phyloP scores from a whole-genome alignment of 495 filamentous ascomycete genomes.

The Aspergillus avenaceus region DNA sequence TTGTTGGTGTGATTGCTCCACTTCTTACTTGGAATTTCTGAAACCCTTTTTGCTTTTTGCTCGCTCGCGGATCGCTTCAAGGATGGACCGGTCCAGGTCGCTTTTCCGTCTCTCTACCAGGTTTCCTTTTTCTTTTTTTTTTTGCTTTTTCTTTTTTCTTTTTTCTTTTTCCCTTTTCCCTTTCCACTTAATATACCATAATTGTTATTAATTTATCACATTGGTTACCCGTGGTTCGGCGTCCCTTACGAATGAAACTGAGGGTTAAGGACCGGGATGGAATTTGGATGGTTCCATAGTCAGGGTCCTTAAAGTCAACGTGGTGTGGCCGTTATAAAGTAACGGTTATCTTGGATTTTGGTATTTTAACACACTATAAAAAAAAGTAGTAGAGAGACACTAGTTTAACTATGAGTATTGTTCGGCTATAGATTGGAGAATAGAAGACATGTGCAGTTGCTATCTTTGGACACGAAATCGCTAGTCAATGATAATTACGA shows the following conservation, averaged over 20 bases:
- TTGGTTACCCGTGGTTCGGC: too few species aligned
- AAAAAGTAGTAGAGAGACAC: too few species aligned
- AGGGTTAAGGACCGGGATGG: too few species aligned
- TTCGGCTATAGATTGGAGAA: too few species aligned
- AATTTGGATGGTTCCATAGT: too few species aligned
- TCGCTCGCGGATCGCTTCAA: neutral
- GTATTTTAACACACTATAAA: too few species aligned
- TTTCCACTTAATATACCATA: neutral
- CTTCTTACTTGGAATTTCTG: neutral
- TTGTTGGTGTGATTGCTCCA: constrained; percentile 1
- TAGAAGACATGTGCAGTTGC: neutral
- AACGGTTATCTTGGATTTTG: too few species aligned
- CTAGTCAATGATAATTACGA: neutral
- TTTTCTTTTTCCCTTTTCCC: neutral
- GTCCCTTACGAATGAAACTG: too few species aligned
- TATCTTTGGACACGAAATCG: neutral
- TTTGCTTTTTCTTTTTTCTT: neutral
- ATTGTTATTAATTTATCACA: neutral
- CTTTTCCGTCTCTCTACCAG: too few species aligned
- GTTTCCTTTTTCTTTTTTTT: neutral
- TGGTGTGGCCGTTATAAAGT: too few species aligned
- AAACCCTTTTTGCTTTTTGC: constrained; percentile 2
- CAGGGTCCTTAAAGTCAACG: too few species aligned
- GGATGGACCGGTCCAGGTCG: neutral
- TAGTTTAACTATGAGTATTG: too few species aligned